Evolutionary conservation across 2,329 filamentous ascomycete species (phyloP), one percentile per base, ranked within the genome.

Genomic region (Microcyclospora pomicola): DNA sequence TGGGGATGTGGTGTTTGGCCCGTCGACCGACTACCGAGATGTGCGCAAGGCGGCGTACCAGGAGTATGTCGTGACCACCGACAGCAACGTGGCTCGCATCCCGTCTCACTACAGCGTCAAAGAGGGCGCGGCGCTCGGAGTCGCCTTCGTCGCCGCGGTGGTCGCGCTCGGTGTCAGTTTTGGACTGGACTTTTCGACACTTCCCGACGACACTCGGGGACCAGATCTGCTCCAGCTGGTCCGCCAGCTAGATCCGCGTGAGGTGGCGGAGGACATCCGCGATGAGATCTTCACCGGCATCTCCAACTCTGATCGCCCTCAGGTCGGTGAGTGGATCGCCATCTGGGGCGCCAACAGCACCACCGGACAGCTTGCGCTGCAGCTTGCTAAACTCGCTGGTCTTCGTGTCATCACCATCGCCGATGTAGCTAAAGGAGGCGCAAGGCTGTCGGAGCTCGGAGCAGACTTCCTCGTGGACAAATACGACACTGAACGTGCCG

Each of bases 261-360:
- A 53, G 0, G 60, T 85, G 2, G 72, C 80, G 0, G 46, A 59
- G 2, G 81, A 86, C 50, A 71, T 84, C 6, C 59, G 67, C 2
- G 53, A 65, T 4, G 80, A 85, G 52, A 78, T 75, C 39, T 65
- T 81, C n/a, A 54, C 66, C 0, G 67, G 69, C 0, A 72, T 80
- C 5, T 45, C 53, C 0, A 50, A 61, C 1, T 49, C 55, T 0
- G 76, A 82, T 44, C 62, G 75, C 7, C 70, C 75, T 1, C 62
- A 63, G 31, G 48, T 59, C 0, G 79, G 77, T 0, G 80, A 86
- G 42, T 85, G 78, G 72, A 59, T 86, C 30, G 75, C 73, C 1
- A 73, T 86, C 34, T 86, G 81, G 80, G 81, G 81, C 40, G 81
- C 74, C 66, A 83, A 78, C 1, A 80, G 78, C 1, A 82, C 77